A percentile compares a stretch with the other conserved stretches of the same genome.
Evolutionary conservation across 2,329 filamentous ascomycete genomes (phyloP).

Genomic region (Bipolaris victoriae): DNA sequence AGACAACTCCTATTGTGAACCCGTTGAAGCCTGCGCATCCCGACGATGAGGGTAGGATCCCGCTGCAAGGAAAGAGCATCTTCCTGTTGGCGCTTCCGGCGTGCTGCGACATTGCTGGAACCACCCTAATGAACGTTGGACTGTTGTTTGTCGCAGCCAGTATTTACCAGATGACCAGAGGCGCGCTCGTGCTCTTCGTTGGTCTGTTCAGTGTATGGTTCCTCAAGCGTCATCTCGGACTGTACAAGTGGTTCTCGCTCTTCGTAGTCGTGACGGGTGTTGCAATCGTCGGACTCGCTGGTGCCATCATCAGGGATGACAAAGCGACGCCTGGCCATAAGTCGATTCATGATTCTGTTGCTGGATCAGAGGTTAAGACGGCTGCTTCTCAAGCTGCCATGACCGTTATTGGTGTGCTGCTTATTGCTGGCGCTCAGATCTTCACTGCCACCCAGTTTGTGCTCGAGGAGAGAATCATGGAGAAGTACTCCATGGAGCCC

Average conservation of each 20-base stretch:
- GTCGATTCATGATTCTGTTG: slow-evolving; percentile 27
- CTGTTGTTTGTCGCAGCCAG: slow-evolving; percentile 91
- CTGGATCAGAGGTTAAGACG: slow-evolving; percentile 39
- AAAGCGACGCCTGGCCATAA: slow-evolving; percentile 53
- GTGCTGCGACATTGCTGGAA: slow-evolving; percentile 91
- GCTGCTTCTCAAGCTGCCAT: slow-evolving; percentile 65
- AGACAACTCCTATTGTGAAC: slow-evolving; percentile 58
- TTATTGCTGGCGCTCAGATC: slow-evolving; percentile 94
- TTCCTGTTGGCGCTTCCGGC: slow-evolving; percentile 82
- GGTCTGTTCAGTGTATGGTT: slow-evolving; percentile 95
- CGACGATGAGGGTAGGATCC: slow-evolving; percentile 62
- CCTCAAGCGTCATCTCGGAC: slow-evolving; percentile 74
- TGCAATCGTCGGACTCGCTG: slow-evolving; percentile 85
- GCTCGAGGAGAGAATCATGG: slow-evolving; percentile 90
- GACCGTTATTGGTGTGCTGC: slow-evolving; percentile 80
- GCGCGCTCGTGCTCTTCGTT: slow-evolving; percentile 92
- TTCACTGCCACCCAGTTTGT: slow-evolving; percentile 98
- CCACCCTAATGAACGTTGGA: slow-evolving; percentile 96
- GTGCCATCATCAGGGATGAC: slow-evolving; percentile 76
- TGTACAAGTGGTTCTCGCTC: slow-evolving; percentile 94
- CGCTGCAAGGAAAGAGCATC: slow-evolving; percentile 73
- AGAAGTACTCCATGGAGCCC: slow-evolving; percentile 78
- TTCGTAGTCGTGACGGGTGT: slow-evolving; percentile 88
- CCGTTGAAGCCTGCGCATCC: slow-evolving; percentile 53
- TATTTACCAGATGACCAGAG: slow-evolving; percentile 98